These are phyloP conservation scores for Yamadazyma oceani DNA, from an alignment of 1,139 yeast species.

Conservation along the genomic window DNA sequence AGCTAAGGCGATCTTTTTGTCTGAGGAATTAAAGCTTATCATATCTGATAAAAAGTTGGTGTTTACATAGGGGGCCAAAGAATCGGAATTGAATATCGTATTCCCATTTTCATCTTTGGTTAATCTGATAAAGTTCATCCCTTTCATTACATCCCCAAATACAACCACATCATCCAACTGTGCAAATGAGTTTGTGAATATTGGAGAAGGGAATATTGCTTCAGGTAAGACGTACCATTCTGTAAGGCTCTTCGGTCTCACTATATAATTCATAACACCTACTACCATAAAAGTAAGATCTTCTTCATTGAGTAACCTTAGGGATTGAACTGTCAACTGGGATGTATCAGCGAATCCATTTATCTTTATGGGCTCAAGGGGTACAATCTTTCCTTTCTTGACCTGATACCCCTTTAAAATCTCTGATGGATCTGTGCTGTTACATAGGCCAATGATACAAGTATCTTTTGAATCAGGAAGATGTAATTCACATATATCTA, in stretches of 20 bases:
- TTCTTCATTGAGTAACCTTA: constrained; percentile 10
- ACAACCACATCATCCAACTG: constrained; percentile 10
- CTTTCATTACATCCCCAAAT: constrained; percentile 24
- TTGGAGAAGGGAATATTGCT: constrained; percentile 13
- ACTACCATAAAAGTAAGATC: constrained; percentile 13
- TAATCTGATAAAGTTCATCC: constrained; percentile 12
- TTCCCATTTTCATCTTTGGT: neutral
- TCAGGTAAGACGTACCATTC: constrained; percentile 17
- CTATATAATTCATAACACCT: constrained; percentile 18
- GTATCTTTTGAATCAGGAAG: constrained; percentile 5
- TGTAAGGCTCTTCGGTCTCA: constrained; percentile 8
- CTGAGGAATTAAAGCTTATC: constrained; percentile 2
- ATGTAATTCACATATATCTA: constrained; percentile 18
- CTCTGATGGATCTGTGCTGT: constrained; percentile 11
- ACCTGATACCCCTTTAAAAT: constrained; percentile 16
- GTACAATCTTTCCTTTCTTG: constrained; percentile 11
- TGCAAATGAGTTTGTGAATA: constrained; percentile 14
- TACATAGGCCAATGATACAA: constrained; percentile 17
- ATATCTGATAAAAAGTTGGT: constrained; percentile 14
- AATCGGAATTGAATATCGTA: constrained; percentile 4
- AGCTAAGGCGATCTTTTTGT: constrained; percentile 10
- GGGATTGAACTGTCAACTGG: constrained; percentile 13
- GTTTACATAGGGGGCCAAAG: constrained; percentile 7
- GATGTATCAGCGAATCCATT: constrained; percentile 15
- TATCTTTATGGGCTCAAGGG: constrained; percentile 10